A percentile compares a stretch with the other conserved stretches of the same genome.
These are phyloP conservation scores for Sisymbrium altissimum DNA, from an alignment of 345 rosid species.

Conservation along the genomic window DNA sequence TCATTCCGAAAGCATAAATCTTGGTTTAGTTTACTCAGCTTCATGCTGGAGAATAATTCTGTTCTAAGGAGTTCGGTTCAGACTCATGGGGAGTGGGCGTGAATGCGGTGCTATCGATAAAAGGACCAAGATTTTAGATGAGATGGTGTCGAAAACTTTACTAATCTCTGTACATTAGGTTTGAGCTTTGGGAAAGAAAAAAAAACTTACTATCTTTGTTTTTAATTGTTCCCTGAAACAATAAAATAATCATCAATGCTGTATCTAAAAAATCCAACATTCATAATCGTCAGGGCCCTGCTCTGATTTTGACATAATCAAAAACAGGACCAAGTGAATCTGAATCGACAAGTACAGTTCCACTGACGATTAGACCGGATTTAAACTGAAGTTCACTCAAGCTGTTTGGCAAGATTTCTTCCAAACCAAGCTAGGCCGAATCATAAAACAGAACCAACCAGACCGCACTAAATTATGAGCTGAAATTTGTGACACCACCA, in stretches of 20 bases:
- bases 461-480: background rate
- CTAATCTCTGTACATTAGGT: constrained; percentile 29
- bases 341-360: background rate
- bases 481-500: background rate
- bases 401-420: background rate
- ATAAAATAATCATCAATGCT: constrained; percentile 12
- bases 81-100: constrained; percentile 13
- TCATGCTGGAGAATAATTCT: constrained; percentile 28
- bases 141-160: constrained; percentile 33
- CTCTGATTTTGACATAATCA: background rate
- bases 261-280: constrained; percentile 10
- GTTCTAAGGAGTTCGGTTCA: constrained; percentile 16
- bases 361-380: background rate
- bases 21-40: constrained; percentile 20
- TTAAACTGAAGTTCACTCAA: background rate
- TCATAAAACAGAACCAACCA: background rate
- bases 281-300: constrained; percentile 12
- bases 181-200: constrained; percentile 9
- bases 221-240: constrained; percentile 5
- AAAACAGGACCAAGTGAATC: too few species aligned
- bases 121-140: constrained; percentile 10
- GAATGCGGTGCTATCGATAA: background rate
- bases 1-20: constrained; percentile 24
- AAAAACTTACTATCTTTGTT: constrained; percentile 3
- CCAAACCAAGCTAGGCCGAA: background rate